Base-by-base conservation (phyloP, 257 asterid species). In the Solanum bukasovii region DNA sequence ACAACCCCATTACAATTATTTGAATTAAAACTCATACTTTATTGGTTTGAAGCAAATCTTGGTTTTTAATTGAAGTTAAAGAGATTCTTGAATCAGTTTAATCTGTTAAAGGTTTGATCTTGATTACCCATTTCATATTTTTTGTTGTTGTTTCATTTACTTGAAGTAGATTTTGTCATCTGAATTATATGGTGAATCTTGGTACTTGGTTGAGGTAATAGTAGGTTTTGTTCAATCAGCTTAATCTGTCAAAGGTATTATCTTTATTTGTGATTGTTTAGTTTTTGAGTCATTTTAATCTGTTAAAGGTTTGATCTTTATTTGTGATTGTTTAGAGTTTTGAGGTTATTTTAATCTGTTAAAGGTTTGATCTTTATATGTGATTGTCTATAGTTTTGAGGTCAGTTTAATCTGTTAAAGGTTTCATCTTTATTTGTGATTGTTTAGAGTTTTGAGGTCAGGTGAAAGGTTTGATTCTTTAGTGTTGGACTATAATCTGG, bases 41-140 rank as follows among this genome's bases (percentile, higher is more conserved):
- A 9, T 74, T 31, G 46, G 35, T 68, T 88, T 40, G 87, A 65
- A 87, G 67, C 37, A 82, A 21, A 40, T 87, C 10, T 59, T 42
- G 7, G 5, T 79, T 67, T 49, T 84, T 44, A 46, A 63, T 74
- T 13, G 83, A 88, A 93, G 91, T 91, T 56, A 4, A 16, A 25
- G 42, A 9, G 23, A 29, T 79, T 79, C 40, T 44, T 79, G 67
- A 79, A 29, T 5, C 27, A 79, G 67, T 79, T 27, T 79, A 13
- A 27, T 79, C 84, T 79, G 8, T 27, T 79, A 18, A 79, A 42
- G 84, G 84, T 79, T 79, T 79, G 65, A 44, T 79, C 65, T 44
- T 44, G 37, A 79, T 27, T 13, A 40, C 34, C 84, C 84, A 77
- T 14, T 78, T 42, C 84, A 42, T 78, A 23, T 38, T 23, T 75